Base-by-base conservation (phyloP, 2,329 filamentous ascomycete genomes). In the Verticillium longisporum region DNA sequence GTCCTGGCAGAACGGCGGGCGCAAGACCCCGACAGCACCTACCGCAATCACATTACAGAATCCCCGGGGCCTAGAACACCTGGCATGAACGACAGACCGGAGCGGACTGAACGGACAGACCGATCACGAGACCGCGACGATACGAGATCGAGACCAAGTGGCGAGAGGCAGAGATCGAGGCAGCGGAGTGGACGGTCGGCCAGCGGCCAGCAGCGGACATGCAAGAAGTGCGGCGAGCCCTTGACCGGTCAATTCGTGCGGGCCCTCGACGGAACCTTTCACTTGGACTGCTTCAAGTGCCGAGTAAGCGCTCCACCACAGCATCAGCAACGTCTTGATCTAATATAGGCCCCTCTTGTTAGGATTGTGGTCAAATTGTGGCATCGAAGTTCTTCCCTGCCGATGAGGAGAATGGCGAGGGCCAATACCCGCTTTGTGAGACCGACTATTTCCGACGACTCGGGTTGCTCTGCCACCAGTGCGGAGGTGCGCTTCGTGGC, bases 351-450 rank as follows among this genome's bases (percentile, higher is more conserved):
- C 38, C 56, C 18, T 61, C 62, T 50, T 60, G 57, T 54, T 72
- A 98, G 94, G 95, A 99, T 74, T 99, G 95, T 71, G 92, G 91
- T 67, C 90, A 97, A 74, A 96, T 98, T 63, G 95, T 99, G 41
- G 95, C 95, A 53, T 97, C 94, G 59, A 99, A 99, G 71, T 99
- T 99, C 83, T 99, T 99, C 75, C 95, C 95, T 1, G 91, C 96
- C 7, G 93, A 97, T 66, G 91, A 96, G 68, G 92, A 96, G 69
- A 87, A 92, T 67, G 92, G 91, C 50, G 84, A 86, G 61, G 88
- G 83, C 21, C 95, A 97, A 74, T 98, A 97, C 73, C 95, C 95
- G 9, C 85, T 99, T 4, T 99, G 95, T 80, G 95, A 99, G 77
- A 98, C 89, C 31, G 95, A 99, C 76, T 99, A 99, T 75, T 99